These are phyloP conservation scores for Ogataea allantospora DNA, from an alignment of 805 yeast species.

Conservation along the genomic window DNA sequence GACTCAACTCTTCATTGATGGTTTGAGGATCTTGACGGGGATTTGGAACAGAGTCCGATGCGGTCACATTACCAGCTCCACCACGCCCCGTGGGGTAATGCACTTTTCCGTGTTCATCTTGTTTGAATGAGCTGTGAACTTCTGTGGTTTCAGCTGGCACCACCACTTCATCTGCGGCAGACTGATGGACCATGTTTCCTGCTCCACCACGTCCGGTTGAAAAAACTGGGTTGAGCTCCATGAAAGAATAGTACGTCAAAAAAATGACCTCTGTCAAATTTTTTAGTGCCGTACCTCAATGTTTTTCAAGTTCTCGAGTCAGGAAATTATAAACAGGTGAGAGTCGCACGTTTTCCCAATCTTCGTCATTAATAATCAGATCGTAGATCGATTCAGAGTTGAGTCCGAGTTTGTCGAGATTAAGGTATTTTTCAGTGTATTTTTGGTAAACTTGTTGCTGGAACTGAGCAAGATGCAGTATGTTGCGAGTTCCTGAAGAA, in stretches of 20 bases:
- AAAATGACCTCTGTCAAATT: constrained; percentile 4
- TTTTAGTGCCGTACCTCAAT: constrained; percentile 9
- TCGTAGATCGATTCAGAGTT: constrained; percentile 18
- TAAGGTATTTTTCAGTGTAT: constrained; percentile 9
- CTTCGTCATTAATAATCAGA: constrained; percentile 18
- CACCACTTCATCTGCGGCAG: constrained; percentile 26
- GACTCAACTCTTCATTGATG: constrained; percentile 39
- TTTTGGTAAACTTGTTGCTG: constrained; percentile 16
- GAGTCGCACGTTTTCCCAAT: constrained; percentile 23
- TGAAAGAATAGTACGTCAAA: constrained; percentile 10
- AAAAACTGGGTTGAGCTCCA: constrained; percentile 24
- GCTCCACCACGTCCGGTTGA: constrained; percentile 38
- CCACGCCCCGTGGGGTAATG: constrained; percentile 57
- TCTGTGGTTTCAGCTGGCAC: constrained; percentile 13
- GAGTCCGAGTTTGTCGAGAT: background rate
- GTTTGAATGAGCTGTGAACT: constrained; percentile 21
- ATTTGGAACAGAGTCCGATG: constrained; percentile 41
- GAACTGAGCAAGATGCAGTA: constrained; percentile 18
- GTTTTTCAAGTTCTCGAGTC: constrained; percentile 9
- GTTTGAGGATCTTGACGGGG: constrained; percentile 40
- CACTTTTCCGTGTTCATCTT: constrained; percentile 33
- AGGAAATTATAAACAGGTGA: constrained; percentile 26
- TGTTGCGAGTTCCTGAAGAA: constrained; percentile 17
- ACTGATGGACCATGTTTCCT: constrained; percentile 31
- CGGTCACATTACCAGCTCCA: constrained; percentile 52